Percentiles rank a stretch among this genome's conserved stretches.
Conservation (phyloP, 1,284 basidiomycete species). For the Mycena citricolor region DNA sequence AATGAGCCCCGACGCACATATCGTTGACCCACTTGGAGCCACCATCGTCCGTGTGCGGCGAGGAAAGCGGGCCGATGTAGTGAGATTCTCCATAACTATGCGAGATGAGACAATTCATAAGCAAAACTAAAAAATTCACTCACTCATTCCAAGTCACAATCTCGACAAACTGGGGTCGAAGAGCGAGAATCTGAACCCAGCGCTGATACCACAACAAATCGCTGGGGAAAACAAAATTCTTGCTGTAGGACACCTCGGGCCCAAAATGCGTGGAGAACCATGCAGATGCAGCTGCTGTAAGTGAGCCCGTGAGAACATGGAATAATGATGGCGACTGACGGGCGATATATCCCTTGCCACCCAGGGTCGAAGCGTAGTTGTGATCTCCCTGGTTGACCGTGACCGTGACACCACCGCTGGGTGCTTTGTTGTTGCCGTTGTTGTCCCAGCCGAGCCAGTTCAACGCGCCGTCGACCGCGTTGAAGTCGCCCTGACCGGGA, state of each 20-base stretch:
- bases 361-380: slow-evolving; percentile 22
- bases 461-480: slow-evolving; percentile 25
- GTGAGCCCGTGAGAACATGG: background rate
- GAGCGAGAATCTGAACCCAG: slow-evolving; percentile 16
- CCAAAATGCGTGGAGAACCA: slow-evolving; percentile 37
- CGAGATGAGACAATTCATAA: slow-evolving; percentile 2
- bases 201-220: slow-evolving; percentile 22
- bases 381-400: slow-evolving; percentile 32
- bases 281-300: slow-evolving; percentile 37
- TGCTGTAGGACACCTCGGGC: slow-evolving; percentile 25
- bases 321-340: slow-evolving; percentile 28
- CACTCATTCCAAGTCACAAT: slow-evolving; percentile 19
- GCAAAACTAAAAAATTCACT: background rate
- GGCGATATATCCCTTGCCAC: slow-evolving; percentile 35
- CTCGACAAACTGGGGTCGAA: slow-evolving; percentile 14
- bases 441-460: slow-evolving; percentile 27
- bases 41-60: slow-evolving; percentile 27
- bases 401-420: slow-evolving; percentile 15
- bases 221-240: slow-evolving; percentile 38
- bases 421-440: slow-evolving; percentile 29
- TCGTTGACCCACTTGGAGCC: slow-evolving; percentile 28
- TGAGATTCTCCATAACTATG: slow-evolving; percentile 27
- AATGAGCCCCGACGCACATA: slow-evolving; percentile 19
- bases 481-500: slow-evolving; percentile 24
- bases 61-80: slow-evolving; percentile 26